These are phyloP conservation scores for Boletellus sp. DNA, from an alignment of 768 basidiomycete species.

Conservation along the genomic window DNA sequence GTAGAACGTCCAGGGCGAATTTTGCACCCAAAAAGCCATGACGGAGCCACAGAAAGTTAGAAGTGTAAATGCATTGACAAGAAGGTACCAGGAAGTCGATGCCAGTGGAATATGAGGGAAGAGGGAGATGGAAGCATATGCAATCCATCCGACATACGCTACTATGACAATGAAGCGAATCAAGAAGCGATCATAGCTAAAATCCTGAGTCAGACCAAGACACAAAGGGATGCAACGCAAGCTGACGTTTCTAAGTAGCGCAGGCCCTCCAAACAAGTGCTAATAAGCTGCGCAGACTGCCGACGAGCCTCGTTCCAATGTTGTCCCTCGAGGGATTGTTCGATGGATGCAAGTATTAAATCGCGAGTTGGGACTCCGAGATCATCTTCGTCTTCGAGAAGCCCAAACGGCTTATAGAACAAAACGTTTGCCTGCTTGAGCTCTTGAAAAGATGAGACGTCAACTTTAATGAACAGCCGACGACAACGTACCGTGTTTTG, in stretches of 20 bases:
- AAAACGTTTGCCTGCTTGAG: conserved; percentile 56
- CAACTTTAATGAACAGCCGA: not conserved
- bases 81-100: not conserved
- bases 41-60: conserved; percentile 38
- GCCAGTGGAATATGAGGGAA: conserved; percentile 35
- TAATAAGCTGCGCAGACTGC: conserved; percentile 50
- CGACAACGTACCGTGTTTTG: conserved; percentile 62
- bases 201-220: conserved; percentile 8
- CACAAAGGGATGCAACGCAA: not conserved
- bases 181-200: conserved; percentile 67
- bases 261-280: conserved; percentile 53
- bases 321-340: conserved; percentile 39
- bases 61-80: conserved; percentile 26
- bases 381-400: conserved; percentile 37
- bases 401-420: conserved; percentile 58
- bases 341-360: conserved; percentile 38
- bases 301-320: conserved; percentile 49
- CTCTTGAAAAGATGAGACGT: conserved; percentile 37
- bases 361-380: conserved; percentile 35
- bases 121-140: conserved; percentile 58
- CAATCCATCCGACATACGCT: conserved; percentile 78
- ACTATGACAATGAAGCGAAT: conserved; percentile 65
- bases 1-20: conserved; percentile 69
- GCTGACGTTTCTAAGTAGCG: conserved; percentile 71
- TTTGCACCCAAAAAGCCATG: conserved; percentile 55